Evolutionary conservation across 768 basidiomycete genomes (phyloP).

Genomic region (Naganishia vishniacii): DNA sequence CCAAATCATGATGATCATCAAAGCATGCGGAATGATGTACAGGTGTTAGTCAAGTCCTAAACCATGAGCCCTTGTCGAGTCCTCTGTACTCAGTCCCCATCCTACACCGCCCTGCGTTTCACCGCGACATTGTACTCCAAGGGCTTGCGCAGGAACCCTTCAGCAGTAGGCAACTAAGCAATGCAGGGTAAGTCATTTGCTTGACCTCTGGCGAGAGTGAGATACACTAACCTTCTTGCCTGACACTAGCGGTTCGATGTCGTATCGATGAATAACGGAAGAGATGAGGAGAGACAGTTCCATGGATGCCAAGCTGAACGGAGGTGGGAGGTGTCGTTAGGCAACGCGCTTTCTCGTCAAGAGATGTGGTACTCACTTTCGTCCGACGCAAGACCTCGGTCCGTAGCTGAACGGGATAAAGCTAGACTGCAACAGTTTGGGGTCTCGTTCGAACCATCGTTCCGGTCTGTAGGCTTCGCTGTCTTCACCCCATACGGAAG

Average conservation of each 20-base stretch:
- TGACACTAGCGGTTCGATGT: constrained; percentile 17
- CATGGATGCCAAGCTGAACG: constrained; percentile 30
- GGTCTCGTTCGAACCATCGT: constrained; percentile 72
- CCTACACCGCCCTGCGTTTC: constrained; percentile 2
- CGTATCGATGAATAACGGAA: constrained; percentile 26
- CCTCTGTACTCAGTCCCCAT: neutral
- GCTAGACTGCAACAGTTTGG: constrained; percentile 59
- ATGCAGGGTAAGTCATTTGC: neutral
- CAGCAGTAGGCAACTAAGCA: constrained; percentile 14
- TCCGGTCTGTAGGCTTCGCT: constrained; percentile 70
- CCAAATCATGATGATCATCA: too few species aligned
- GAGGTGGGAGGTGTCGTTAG: neutral
- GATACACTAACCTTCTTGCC: constrained; percentile 19
- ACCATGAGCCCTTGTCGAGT: too few species aligned
- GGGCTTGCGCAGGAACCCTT: constrained; percentile 27
- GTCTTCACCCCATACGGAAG: constrained; percentile 70
- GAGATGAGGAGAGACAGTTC: constrained; percentile 32
- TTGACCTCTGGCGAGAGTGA: neutral
- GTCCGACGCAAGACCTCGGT: constrained; percentile 56
- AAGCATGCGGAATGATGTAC: too few species aligned
- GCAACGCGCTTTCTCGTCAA: neutral
- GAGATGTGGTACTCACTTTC: constrained; percentile 21
- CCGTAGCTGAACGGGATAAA: constrained; percentile 85
- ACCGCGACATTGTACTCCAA: constrained; percentile 17
- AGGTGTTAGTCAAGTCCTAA: too few species aligned